Percentiles rank a stretch among this genome's conserved stretches.
Conservation (phyloP, 2,329 filamentous ascomycete genomes). For the Hypomyces rosellus region DNA sequence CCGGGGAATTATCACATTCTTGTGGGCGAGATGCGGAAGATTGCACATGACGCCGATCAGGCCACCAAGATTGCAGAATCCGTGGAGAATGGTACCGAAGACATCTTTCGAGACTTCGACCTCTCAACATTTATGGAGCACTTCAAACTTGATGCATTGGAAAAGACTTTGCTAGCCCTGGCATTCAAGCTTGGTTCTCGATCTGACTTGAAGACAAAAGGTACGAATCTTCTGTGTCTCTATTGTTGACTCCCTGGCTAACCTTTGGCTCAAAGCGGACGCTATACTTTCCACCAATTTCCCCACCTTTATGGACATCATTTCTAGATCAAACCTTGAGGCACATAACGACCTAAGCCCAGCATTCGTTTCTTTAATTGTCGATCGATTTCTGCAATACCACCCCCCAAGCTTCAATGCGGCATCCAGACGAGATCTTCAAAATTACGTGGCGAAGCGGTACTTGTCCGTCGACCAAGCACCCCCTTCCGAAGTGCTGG, state of each 20-base stretch:
- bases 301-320: slow-evolving; percentile 66
- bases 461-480: slow-evolving; percentile 58
- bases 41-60: slow-evolving; percentile 73
- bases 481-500: slow-evolving; percentile 64
- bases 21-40: slow-evolving; percentile 77
- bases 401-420: slow-evolving; percentile 82
- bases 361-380: slow-evolving; percentile 67
- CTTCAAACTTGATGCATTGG: slow-evolving; percentile 84
- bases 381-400: slow-evolving; percentile 82
- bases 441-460: slow-evolving; percentile 59
- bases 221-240: slow-evolving; percentile 37
- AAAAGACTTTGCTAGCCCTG: slow-evolving; percentile 80
- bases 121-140: slow-evolving; percentile 93
- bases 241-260: slow-evolving; percentile 3
- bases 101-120: slow-evolving; percentile 93
- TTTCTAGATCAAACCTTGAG: slow-evolving; percentile 58
- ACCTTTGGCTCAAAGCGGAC: slow-evolving; percentile 56
- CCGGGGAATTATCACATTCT: slow-evolving; percentile 80
- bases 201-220: slow-evolving; percentile 81
- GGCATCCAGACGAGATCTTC: slow-evolving; percentile 62
- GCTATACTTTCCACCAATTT: slow-evolving; percentile 81
- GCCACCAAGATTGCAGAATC: slow-evolving; percentile 88
- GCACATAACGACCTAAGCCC: slow-evolving; percentile 61
- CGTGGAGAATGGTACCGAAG: slow-evolving; percentile 82
- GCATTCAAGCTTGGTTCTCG: slow-evolving; percentile 82